Percentiles rank a stretch among this genome's conserved stretches.
Evolutionary conservation across 768 basidiomycete genomes (phyloP).

Genomic region (Strobilomyces echinocephalus): DNA sequence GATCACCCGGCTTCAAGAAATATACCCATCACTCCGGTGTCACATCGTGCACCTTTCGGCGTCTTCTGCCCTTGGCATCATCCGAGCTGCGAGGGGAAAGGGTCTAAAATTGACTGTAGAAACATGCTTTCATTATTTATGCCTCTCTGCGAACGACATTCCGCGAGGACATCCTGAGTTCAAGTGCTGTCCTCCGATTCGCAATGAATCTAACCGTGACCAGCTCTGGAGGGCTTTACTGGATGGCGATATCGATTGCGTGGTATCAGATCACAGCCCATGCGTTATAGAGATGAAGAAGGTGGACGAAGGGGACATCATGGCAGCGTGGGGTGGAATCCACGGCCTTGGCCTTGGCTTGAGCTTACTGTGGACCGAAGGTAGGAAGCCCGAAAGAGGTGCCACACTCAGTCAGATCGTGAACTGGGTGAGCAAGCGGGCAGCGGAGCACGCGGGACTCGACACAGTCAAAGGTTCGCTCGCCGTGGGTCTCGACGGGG

Average conservation of each 20-base stretch:
- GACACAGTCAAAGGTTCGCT: constrained; percentile 67
- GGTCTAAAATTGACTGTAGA: constrained; percentile 82
- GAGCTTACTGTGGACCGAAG: constrained; percentile 87
- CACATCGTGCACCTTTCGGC: constrained; percentile 97
- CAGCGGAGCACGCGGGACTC: constrained; percentile 79
- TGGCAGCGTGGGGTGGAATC: constrained; percentile 94
- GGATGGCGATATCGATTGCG: constrained; percentile 82
- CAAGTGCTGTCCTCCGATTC: constrained; percentile 96
- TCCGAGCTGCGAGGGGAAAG: constrained; percentile 61
- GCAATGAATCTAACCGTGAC: constrained; percentile 67
- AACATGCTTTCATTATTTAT: constrained; percentile 97
- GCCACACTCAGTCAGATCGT: constrained; percentile 58
- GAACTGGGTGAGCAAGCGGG: constrained; percentile 68
- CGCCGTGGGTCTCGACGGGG: constrained; percentile 72
- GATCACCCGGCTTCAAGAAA: constrained; percentile 59
- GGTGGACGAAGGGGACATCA: constrained; percentile 71
- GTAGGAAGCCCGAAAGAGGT: constrained; percentile 44
- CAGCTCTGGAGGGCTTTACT: constrained; percentile 75
- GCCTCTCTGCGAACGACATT: constrained; percentile 66
- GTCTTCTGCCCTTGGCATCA: constrained; percentile 69
- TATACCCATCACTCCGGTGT: constrained; percentile 65
- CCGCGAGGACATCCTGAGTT: constrained; percentile 77
- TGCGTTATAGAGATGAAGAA: constrained; percentile 81
- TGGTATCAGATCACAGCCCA: constrained; percentile 96
- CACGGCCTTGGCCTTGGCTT: constrained; percentile 87